Base-by-base conservation (phyloP, 257 asterid genomes). In the Avicennia marina region DNA sequence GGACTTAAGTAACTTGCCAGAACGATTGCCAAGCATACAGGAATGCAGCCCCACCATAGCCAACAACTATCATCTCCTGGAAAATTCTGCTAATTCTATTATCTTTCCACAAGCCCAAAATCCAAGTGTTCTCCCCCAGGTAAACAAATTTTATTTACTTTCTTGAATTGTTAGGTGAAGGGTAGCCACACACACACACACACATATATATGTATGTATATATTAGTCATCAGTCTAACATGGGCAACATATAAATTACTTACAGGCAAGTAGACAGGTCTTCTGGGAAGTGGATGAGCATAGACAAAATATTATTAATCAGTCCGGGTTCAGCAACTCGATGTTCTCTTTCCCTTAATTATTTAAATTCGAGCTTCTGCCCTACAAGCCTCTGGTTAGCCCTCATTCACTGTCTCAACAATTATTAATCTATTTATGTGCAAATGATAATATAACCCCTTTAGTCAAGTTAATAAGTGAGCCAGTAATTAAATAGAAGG, bases 201-300 rank as follows among this genome's bases (percentile, higher is more conserved):
- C 5, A 46, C 5, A 46, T 46, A 19, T 46, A 46, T 46, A 46
- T 17, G 17, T 17, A 46, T 46, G 17, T 43, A 43, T 7, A 43
- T 43, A 20, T n/a, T 6, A 7, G 2, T 16, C 9, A 27, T 58
- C 18, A 44, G 19, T 11, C 9, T 42, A 65, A 53, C 11, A 61
- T 34, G 52, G 45, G 57, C 25, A 67, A 61, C 11, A 17, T 46
- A 24, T 11, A 5, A 17, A 41, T 81, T 69, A 62, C 69, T 80
- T 73, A 64, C 86, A 86, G 95, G 88, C 55, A 40, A 72, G 73
- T 50, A 83, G 85, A 75, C 82, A 83, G 62, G 66, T 31, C 34
- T 67, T 77, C 62, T 81, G 87, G 89, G 89, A 74, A 53, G 78
- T 69, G 64, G 95, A 78, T 54, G 95, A 78, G 43, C 87, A 72